Evolutionary conservation across 768 basidiomycete species (phyloP), one percentile per base, ranked within the genome.

Genomic region (Coprinopsis strossmayeri): DNA sequence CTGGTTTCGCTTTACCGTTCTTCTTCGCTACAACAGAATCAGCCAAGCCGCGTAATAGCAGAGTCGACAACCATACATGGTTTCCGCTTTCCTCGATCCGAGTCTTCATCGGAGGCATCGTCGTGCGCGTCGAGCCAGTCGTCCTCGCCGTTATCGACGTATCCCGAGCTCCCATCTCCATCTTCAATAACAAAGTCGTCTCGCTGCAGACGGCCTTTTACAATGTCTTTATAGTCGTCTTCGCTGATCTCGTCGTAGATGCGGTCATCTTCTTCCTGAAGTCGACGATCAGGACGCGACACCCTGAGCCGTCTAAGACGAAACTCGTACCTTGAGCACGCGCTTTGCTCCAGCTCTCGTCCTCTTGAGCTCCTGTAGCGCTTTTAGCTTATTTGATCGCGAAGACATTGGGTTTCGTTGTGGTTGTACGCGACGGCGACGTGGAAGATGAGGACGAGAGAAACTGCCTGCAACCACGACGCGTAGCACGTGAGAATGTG

Each of bases 161-260:
- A 98, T 3, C 91, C 96, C 12, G 73, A 77, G 0, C 86, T 78
- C 23, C 92, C 92, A 67, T 97, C 96, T 58, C 93, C 92, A 68
- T 98, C 96, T 59, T 98, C 96, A 30, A 87, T 84, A 17, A 98
- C 90, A 53, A 99, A 99, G 63, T 99, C 96, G 55, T 97, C 92
- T 55, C 72, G 71, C 51, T 88, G 83, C 5, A 96, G 73, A 15
- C 96, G 76, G 1, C 83, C 82, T 48, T 77, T 78, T 3, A 99
- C 96, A 48, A 99, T 87, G 17, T 75, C 72, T 55, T 77, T 79
- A 64, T 98, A 99, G 56, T 92, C 84, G 9, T 89, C 89, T 48
- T 96, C 94, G 0, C 84, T 78, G 13, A 98, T 87, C 57, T 90
- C 87, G 57, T 96, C 92, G 60, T 94, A 98, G 11, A 98, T 69